Percentiles rank a stretch among this genome's conserved stretches.
These are phyloP conservation scores for Capronia americana DNA, from an alignment of 2,329 filamentous ascomycete species.

Conservation along the genomic window DNA sequence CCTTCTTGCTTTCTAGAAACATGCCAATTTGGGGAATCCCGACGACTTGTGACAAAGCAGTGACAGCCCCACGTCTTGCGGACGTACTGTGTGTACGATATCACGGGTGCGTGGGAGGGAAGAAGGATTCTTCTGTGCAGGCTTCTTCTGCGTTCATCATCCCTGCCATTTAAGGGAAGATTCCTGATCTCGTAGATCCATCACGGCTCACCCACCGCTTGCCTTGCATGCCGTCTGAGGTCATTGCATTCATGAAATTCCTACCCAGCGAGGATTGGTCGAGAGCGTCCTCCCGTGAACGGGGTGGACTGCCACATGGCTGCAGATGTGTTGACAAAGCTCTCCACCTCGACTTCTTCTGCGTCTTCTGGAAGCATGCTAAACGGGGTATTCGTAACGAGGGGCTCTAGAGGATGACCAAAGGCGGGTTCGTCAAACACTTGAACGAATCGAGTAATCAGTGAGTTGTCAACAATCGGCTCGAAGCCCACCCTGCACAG, in stretches of 20 bases:
- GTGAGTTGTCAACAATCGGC: background rate
- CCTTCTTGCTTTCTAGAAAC: conserved; percentile 2
- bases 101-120: background rate
- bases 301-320: background rate
- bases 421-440: background rate
- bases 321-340: background rate
- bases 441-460: conserved; percentile 10
- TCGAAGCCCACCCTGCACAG: no score
- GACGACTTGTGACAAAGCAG: background rate
- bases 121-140: conserved; percentile 1
- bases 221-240: background rate
- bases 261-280: background rate
- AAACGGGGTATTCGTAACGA: conserved; percentile 4
- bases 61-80: background rate
- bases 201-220: background rate
- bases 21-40: conserved; percentile 1
- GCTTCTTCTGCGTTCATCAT: background rate
- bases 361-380: conserved; percentile 15
- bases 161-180: background rate
- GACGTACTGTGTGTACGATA: background rate
- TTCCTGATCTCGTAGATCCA: conserved; percentile 6
- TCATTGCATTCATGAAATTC: background rate
- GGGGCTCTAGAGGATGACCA: background rate
- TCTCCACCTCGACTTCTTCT: background rate
- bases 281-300: background rate